Conservation (phyloP, 2,329 filamentous ascomycete genomes). For the Fusarium sp. region DNA sequence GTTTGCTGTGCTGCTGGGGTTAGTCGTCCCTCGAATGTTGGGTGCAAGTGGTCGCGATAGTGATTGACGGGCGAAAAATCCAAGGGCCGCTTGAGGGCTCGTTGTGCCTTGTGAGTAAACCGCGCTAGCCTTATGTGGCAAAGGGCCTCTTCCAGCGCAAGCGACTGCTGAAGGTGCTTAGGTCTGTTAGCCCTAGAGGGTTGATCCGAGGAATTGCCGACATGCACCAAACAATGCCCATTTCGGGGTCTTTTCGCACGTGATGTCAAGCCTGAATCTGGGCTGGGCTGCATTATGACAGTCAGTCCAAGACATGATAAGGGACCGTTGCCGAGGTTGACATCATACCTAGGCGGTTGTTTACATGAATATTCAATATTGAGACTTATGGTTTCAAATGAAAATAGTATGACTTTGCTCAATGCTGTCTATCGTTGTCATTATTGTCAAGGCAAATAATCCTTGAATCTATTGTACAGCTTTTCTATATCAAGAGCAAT, state of each 20-base stretch:
- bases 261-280: conserved; percentile 15
- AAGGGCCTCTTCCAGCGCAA: conserved; percentile 50
- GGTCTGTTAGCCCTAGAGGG: conserved; percentile 58
- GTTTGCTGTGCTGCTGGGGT: conserved; percentile 58
- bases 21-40: conserved; percentile 58
- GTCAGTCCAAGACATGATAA: background rate
- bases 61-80: conserved; percentile 57
- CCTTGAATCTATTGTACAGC: conserved; percentile 49
- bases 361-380: background rate
- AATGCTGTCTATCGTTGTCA: conserved; percentile 45
- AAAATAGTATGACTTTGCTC: conserved; percentile 28
- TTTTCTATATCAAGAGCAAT: conserved; percentile 47
- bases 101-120: conserved; percentile 56
- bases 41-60: conserved; percentile 58
- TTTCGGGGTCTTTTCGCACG: conserved; percentile 17
- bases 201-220: conserved; percentile 51
- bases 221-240: background rate
- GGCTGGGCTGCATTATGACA: background rate
- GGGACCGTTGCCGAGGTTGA: background rate
- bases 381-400: conserved; percentile 4
- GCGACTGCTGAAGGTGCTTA: conserved; percentile 55
- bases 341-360: conserved; percentile 15
- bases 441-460: conserved; percentile 40
- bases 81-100: conserved; percentile 55
- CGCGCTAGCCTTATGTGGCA: conserved; percentile 53